Evolutionary conservation across 208 protist species (phyloP).

Genomic region (Trypanosoma mega): DNA sequence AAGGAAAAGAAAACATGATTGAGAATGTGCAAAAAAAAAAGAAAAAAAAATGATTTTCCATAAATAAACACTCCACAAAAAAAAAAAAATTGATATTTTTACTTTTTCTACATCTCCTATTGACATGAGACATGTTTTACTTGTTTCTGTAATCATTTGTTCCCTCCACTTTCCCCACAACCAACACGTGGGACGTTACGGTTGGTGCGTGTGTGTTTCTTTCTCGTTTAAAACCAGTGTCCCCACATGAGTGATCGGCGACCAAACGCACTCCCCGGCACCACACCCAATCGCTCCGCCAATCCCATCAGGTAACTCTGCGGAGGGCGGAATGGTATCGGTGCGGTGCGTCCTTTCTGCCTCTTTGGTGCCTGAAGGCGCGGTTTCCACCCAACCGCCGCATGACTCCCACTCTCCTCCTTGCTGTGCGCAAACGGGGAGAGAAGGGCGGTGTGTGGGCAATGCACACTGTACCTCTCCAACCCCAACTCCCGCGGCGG

Average conservation of each 20-base stretch:
- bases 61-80: neutral
- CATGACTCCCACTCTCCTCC: slow-evolving; percentile 3
- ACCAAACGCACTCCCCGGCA: slow-evolving; percentile 78
- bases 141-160: too few relatives aligned
- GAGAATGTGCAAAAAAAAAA: slow-evolving; percentile 4
- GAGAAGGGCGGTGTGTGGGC: slow-evolving; percentile 29
- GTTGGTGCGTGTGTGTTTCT: neutral
- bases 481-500: slow-evolving; percentile 76
- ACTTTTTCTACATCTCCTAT: too few relatives aligned
- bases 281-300: slow-evolving; percentile 76
- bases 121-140: too few relatives aligned
- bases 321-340: slow-evolving; percentile 66
- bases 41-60: neutral
- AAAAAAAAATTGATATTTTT: slow-evolving; percentile 11
- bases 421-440: slow-evolving; percentile 18
- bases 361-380: slow-evolving; percentile 59
- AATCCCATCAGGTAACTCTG: slow-evolving; percentile 88
- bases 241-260: slow-evolving; percentile 88
- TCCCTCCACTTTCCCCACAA: too few relatives aligned
- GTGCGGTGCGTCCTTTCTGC: slow-evolving; percentile 31
- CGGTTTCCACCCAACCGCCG: slow-evolving; percentile 45
- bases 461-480: slow-evolving; percentile 75
- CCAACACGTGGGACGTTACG: neutral
- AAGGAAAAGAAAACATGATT: neutral
- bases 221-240: slow-evolving; percentile 71